Percentiles rank a stretch among this genome's conserved stretches.
Conservation (phyloP, 345 rosid genomes). For the Citrus inodora region DNA sequence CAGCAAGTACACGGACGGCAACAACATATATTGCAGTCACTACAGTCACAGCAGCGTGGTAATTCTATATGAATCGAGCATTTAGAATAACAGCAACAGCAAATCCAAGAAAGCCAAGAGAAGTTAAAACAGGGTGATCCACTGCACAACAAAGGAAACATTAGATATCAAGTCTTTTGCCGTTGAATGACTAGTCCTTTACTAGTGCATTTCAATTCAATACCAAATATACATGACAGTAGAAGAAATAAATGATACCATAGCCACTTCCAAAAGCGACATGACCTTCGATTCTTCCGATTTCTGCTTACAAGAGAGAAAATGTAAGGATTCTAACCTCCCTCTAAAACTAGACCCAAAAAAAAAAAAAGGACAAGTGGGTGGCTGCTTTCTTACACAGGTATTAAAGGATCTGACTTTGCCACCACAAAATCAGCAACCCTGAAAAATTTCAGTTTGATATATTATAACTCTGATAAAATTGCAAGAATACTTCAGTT, state of each 20-base stretch:
- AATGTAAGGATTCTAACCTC: not conserved
- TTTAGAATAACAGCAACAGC: constrained; percentile 64
- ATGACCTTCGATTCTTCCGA: constrained; percentile 46
- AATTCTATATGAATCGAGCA: constrained; percentile 42
- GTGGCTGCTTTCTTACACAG: constrained; percentile 40
- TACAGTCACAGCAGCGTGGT: constrained; percentile 44
- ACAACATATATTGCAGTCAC: constrained; percentile 19
- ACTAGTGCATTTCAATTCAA: not conserved
- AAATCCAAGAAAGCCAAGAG: constrained; percentile 72
- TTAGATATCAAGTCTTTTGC: not conserved
- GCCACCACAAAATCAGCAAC: constrained; percentile 65
- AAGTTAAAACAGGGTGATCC: constrained; percentile 55
- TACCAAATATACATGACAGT: not conserved
- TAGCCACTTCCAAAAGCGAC: constrained; percentile 84
- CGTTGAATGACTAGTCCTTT: not conserved
- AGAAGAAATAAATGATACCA: constrained; percentile 43
- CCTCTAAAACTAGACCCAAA: not conserved
- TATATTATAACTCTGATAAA: not conserved
- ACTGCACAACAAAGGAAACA: constrained; percentile 31
- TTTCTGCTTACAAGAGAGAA: constrained; percentile 36
- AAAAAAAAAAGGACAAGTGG: not conserved
- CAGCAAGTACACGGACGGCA: constrained; percentile 27
- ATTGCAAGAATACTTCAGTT: not conserved
- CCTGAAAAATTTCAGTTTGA: constrained; percentile 33
- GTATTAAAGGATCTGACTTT: constrained; percentile 70